Conservation (phyloP, 768 basidiomycete genomes). For the Xerocomus spinulosus region DNA sequence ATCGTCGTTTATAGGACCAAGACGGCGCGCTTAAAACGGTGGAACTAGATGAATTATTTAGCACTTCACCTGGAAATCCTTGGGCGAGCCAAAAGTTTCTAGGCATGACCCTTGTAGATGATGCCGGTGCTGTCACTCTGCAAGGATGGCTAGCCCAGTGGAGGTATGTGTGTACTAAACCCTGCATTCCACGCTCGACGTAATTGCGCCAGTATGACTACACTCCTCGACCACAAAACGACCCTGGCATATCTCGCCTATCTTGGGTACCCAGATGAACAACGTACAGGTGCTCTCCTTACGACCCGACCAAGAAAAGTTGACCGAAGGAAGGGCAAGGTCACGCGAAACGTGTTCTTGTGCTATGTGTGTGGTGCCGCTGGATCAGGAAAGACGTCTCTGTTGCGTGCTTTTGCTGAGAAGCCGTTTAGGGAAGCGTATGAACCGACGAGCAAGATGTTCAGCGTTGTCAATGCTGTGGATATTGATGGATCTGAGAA, state of each 20-base stretch:
- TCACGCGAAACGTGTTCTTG: constrained; percentile 86
- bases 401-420: constrained; percentile 80
- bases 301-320: constrained; percentile 80
- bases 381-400: constrained; percentile 89
- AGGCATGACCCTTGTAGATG: constrained; percentile 83
- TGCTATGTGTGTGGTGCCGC: constrained; percentile 94
- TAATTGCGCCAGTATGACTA: constrained; percentile 74
- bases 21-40: constrained; percentile 84
- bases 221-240: constrained; percentile 86
- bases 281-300: constrained; percentile 78
- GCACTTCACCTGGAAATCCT: constrained; percentile 95
- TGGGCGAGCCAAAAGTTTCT: constrained; percentile 92
- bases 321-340: constrained; percentile 83
- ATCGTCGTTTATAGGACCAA: constrained; percentile 59
- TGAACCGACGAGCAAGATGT: constrained; percentile 85
- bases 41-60: constrained; percentile 87
- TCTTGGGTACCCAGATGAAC: constrained; percentile 80
- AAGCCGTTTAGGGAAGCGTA: constrained; percentile 72
- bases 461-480: constrained; percentile 91
- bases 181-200: constrained; percentile 1
- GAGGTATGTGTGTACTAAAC: constrained; percentile 57
- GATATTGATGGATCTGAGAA: constrained; percentile 94
- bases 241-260: constrained; percentile 95
- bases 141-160: constrained; percentile 99
- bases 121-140: constrained; percentile 85